Conservation (phyloP, 441 rosid species). For the Erodium chrysanthum region DNA sequence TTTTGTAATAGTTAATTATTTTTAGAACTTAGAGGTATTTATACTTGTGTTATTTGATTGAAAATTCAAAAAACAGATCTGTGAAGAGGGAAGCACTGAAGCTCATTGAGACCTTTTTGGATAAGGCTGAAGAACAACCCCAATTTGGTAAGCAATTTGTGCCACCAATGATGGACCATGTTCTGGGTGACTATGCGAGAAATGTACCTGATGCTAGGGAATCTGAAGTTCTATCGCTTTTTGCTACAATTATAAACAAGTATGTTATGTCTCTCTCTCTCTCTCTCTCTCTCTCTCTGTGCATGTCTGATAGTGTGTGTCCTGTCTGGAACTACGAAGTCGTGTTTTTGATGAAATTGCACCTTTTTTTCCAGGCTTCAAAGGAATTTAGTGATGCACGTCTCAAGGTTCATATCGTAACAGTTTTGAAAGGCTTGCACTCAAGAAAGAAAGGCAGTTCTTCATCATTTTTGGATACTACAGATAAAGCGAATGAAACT, state of each 20-base stretch:
- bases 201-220: conserved; percentile 99
- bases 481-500: conserved; percentile 35
- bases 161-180: conserved; percentile 99
- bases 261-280: conserved; percentile 24
- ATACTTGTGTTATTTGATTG: neutral
- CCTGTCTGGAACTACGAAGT: neutral
- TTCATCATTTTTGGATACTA: conserved; percentile 39
- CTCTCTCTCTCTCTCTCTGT: neutral
- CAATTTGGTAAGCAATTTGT: conserved; percentile 98
- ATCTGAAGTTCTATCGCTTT: conserved; percentile 98
- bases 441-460: conserved; percentile 58
- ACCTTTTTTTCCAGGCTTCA: conserved; percentile 47
- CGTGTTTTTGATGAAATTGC: conserved; percentile 4
- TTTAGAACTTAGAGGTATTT: neutral
- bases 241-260: conserved; percentile 99
- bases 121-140: conserved; percentile 98
- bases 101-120: conserved; percentile 96
- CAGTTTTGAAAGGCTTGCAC: conserved; percentile 75
- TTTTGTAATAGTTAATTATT: neutral
- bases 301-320: neutral
- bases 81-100: conserved; percentile 97
- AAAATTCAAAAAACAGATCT: conserved; percentile 47
- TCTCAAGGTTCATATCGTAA: conserved; percentile 75
- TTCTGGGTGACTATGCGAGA: conserved; percentile 95
- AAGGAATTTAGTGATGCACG: conserved; percentile 88